Conservation (phyloP, 2,329 filamentous ascomycete species). For the Epicoccum nigrum region DNA sequence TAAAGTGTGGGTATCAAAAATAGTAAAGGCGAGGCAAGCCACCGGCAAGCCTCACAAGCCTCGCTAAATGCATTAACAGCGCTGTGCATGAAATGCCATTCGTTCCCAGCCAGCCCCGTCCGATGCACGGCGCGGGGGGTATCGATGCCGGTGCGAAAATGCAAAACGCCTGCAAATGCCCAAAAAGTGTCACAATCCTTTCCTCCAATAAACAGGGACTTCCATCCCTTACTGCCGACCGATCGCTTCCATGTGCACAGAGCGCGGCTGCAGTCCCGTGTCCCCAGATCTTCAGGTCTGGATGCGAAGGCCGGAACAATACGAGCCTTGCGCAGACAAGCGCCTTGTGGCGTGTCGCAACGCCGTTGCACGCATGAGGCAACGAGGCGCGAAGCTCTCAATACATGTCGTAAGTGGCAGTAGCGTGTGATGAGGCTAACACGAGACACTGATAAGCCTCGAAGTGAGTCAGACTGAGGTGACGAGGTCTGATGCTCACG, state of each 20-base stretch:
- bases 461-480: slow-evolving; percentile 11
- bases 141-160: slow-evolving; percentile 25
- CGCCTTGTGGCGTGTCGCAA: slow-evolving; percentile 10
- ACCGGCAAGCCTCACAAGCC: slow-evolving; percentile 30
- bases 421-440: slow-evolving; percentile 17
- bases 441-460: slow-evolving; percentile 9
- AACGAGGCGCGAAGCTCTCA: slow-evolving; percentile 4
- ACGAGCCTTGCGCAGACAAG: slow-evolving; percentile 12
- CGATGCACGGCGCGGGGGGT: slow-evolving; percentile 32
- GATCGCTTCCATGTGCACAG: slow-evolving; percentile 6
- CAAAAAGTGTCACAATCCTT: slow-evolving; percentile 21
- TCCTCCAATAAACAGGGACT: slow-evolving; percentile 21
- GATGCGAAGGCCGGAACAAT: slow-evolving; percentile 6
- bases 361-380: slow-evolving; percentile 9
- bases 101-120: slow-evolving; percentile 24
- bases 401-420: slow-evolving; percentile 4
- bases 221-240: slow-evolving; percentile 2
- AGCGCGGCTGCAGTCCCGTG: slow-evolving; percentile 1
- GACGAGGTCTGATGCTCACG: slow-evolving; percentile 6
- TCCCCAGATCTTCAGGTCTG: slow-evolving; percentile 11
- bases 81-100: slow-evolving; percentile 30
- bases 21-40: slow-evolving; percentile 39
- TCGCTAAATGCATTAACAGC: slow-evolving; percentile 30
- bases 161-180: slow-evolving; percentile 25
- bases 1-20: slow-evolving; percentile 40